Percentiles rank a stretch among this genome's conserved stretches.
phyloP scores from a whole-genome alignment of 805 yeast species.

The Blastobotrys attinorum region DNA sequence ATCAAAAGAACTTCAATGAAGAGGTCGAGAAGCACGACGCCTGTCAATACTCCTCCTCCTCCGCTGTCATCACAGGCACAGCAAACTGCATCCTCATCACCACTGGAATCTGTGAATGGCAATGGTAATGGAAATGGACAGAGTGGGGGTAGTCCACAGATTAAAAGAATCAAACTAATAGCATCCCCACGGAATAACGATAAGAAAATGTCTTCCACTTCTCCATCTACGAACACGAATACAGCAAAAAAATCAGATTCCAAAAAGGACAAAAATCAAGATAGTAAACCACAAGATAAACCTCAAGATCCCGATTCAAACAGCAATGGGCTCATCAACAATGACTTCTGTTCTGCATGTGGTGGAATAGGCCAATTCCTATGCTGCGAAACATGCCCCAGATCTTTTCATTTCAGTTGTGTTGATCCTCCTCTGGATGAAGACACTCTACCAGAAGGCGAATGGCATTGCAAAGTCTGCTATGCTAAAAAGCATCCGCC shows the following conservation, averaged over 20 bases:
- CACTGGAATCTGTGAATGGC: background rate
- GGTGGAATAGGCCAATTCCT: conserved; percentile 82
- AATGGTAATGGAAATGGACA: too few species aligned
- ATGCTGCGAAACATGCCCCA: conserved; percentile 92
- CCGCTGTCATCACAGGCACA: background rate
- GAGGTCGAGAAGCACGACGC: background rate
- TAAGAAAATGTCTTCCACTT: conserved; percentile 6
- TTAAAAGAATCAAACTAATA: background rate
- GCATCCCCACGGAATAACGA: conserved; percentile 1
- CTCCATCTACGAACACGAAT: background rate
- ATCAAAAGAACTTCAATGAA: background rate
- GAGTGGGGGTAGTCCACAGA: too few species aligned
- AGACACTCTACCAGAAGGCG: conserved; percentile 68
- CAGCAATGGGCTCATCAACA: conserved; percentile 38
- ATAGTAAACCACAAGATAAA: too few species aligned
- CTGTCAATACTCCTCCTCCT: background rate
- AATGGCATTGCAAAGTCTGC: conserved; percentile 86
- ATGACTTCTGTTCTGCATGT: conserved; percentile 88
- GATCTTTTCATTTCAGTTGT: conserved; percentile 86
- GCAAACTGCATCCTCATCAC: background rate
- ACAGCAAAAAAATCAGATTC: background rate
- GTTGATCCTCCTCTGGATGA: conserved; percentile 84
- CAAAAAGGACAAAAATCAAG: too few species aligned
- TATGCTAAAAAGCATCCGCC: conserved; percentile 36
- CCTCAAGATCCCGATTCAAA: background rate